Evolutionary conservation across 805 yeast species (phyloP).

Genomic region (fission yeast (Schizosaccharomyces pombe)): DNA sequence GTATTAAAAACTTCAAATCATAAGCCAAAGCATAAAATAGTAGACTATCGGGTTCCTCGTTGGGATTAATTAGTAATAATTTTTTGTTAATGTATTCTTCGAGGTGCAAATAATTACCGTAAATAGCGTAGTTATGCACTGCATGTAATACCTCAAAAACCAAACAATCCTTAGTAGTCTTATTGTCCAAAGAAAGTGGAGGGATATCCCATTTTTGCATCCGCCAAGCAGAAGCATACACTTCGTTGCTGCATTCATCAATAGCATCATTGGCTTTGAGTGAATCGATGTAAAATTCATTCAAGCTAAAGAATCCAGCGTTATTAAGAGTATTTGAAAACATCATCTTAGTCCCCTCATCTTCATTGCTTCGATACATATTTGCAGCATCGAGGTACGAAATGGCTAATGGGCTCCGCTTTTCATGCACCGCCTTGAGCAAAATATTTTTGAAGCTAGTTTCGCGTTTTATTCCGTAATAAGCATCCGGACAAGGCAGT

Average conservation of each 20-base stretch:
- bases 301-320: constrained; percentile 25
- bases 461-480: constrained; percentile 39
- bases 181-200: too few species aligned
- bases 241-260: constrained; percentile 10
- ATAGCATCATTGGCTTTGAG: not conserved
- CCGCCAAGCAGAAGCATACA: constrained; percentile 53
- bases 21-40: too few species aligned
- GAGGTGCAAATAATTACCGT: too few species aligned
- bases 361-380: constrained; percentile 14
- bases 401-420: constrained; percentile 19
- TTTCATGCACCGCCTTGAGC: constrained; percentile 10
- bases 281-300: constrained; percentile 21
- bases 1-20: too few species aligned
- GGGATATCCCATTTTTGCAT: constrained; percentile 59
- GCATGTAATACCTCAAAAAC: too few species aligned
- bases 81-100: too few species aligned
- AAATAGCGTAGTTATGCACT: too few species aligned
- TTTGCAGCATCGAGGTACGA: constrained; percentile 38
- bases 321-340: not conserved
- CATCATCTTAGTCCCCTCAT: not conserved
- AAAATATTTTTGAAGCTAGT: constrained; percentile 32
- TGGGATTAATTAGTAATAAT: too few species aligned
- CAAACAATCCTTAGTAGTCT: too few species aligned
- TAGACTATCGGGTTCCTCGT: too few species aligned
- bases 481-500: constrained; percentile 39